A percentile compares a stretch with the other conserved stretches of the same genome.
These are phyloP conservation scores for Emergomyces orientalis DNA, from an alignment of 2,329 filamentous ascomycete genomes.

Conservation along the genomic window DNA sequence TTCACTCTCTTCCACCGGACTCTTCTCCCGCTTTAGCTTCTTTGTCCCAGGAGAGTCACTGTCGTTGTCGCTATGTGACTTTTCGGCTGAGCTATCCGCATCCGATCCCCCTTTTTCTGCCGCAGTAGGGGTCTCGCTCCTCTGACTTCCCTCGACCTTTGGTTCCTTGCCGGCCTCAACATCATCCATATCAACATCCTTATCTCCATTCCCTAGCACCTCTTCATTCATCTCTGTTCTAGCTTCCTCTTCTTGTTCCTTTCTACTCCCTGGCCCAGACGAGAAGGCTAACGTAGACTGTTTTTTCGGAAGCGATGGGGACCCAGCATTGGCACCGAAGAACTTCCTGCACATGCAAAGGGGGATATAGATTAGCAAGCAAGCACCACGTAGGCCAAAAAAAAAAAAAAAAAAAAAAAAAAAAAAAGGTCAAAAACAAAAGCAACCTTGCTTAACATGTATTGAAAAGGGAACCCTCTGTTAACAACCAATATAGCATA, in stretches of 20 bases:
- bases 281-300: slow-evolving; percentile 74
- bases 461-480: neutral
- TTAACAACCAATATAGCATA: neutral
- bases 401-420: neutral
- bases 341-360: slow-evolving; percentile 58
- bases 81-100: slow-evolving; percentile 13
- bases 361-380: slow-evolving; percentile 4
- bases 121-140: slow-evolving; percentile 14
- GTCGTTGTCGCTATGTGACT: slow-evolving; percentile 12
- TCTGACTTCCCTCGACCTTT: slow-evolving; percentile 5
- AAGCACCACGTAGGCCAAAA: no score
- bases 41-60: slow-evolving; percentile 17
- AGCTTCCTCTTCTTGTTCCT: slow-evolving; percentile 21
- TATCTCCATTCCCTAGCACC: slow-evolving; percentile 9
- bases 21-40: slow-evolving; percentile 32
- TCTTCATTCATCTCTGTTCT: slow-evolving; percentile 15
- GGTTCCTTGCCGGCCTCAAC: slow-evolving; percentile 2
- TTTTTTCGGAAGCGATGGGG: slow-evolving; percentile 52
- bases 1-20: slow-evolving; percentile 36
- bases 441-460: neutral
- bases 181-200: slow-evolving; percentile 27
- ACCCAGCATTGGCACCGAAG: slow-evolving; percentile 59
- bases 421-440: neutral
- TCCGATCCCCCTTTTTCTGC: slow-evolving; percentile 12
- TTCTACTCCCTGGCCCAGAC: slow-evolving; percentile 41